Conservation (phyloP, 768 basidiomycete species). For the Krasilnikovozyma curviuscula region DNA sequence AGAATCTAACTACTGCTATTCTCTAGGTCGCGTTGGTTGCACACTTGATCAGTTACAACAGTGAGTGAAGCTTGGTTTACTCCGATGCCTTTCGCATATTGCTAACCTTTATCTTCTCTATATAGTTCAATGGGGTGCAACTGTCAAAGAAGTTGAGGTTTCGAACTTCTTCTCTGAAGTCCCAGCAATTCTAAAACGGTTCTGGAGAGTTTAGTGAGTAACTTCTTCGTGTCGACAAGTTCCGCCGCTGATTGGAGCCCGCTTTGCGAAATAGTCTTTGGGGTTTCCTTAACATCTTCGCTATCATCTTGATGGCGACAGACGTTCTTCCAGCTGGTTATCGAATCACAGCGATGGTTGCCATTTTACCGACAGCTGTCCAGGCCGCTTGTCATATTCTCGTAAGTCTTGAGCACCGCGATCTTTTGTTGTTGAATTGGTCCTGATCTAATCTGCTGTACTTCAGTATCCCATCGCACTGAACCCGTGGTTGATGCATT, state of each 20-base stretch:
- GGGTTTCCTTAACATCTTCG: slow-evolving; percentile 1
- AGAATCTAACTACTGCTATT: background rate
- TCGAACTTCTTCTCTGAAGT: slow-evolving; percentile 13
- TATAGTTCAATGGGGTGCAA: slow-evolving; percentile 8
- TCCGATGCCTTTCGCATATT: background rate
- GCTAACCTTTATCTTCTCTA: background rate
- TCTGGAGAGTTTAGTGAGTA: slow-evolving; percentile 8
- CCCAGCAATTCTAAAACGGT: slow-evolving; percentile 10
- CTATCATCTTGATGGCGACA: slow-evolving; percentile 9
- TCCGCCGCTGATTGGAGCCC: no score
- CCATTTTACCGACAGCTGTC: slow-evolving; percentile 22
- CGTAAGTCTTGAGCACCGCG: no score
- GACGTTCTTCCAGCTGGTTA: slow-evolving; percentile 6
- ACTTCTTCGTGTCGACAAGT: no score
- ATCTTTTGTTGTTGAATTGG: no score
- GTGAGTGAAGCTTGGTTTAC: background rate
- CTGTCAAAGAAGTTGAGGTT: slow-evolving; percentile 11
- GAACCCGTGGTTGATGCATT: no score
- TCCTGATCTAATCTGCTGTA: no score
- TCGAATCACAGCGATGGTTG: slow-evolving; percentile 8
- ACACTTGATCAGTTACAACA: slow-evolving; percentile 20
- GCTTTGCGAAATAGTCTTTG: no score
- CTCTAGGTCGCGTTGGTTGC: slow-evolving; percentile 13
- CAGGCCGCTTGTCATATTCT: slow-evolving; percentile 23
- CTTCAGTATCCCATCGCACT: no score